A percentile compares a stretch with the other conserved stretches of the same genome.
Conservation (phyloP, 768 basidiomycete species). For the Pseudohyphozyma bogoriensis region DNA sequence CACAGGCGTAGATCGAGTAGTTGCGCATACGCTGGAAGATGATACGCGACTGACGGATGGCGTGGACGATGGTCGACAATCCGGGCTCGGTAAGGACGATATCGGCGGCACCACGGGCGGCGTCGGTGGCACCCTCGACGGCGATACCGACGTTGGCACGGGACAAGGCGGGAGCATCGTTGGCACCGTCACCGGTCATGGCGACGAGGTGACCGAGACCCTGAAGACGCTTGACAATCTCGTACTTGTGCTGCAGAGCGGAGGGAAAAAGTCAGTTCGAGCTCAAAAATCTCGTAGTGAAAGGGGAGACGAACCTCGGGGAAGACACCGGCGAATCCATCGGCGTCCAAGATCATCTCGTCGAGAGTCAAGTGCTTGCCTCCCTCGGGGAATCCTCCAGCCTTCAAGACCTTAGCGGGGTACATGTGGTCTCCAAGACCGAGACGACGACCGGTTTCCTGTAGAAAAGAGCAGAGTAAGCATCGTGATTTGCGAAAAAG, state of each 20-base stretch:
- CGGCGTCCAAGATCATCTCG: conserved; percentile 98
- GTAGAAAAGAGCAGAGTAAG: no score
- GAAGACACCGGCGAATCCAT: conserved; percentile 98
- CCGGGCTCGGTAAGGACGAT: conserved; percentile 97
- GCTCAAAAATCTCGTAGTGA: no score
- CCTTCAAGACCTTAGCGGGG: conserved; percentile 96
- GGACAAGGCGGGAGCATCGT: conserved; percentile 93
- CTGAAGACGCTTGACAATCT: conserved; percentile 97
- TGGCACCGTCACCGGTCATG: conserved; percentile 99
- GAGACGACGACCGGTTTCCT: conserved; percentile 96
- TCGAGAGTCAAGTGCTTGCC: conserved; percentile 74
- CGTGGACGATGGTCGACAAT: conserved; percentile 97
- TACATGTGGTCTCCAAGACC: conserved; percentile 99
- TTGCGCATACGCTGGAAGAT: conserved; percentile 99
- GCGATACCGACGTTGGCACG: conserved; percentile 99
- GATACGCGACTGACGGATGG: conserved; percentile 93
- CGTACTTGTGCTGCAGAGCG: conserved; percentile 99
- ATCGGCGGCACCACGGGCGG: conserved; percentile 95
- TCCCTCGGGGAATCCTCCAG: conserved; percentile 67
- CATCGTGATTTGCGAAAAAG: no score
- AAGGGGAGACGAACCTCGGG: no score
- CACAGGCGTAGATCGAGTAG: conserved; percentile 66
- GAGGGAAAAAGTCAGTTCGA: no score
- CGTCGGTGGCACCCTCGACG: conserved; percentile 97
- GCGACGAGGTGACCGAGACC: conserved; percentile 90